Conservation (phyloP, 768 basidiomycete genomes). For the Psilocybe sp. region DNA sequence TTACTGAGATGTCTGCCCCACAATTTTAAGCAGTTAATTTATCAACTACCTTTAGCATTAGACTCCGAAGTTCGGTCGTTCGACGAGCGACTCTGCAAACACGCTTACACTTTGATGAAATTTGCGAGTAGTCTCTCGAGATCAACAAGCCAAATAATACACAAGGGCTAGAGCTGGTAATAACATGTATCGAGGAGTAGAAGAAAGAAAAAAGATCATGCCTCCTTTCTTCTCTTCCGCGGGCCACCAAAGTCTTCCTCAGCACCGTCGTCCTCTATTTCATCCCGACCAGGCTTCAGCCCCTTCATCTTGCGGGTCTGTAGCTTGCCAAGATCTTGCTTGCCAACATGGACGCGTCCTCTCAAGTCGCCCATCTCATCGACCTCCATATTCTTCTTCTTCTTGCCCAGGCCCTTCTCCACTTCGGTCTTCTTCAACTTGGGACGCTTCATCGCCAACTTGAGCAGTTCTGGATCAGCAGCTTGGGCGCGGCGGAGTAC, state of each 20-base stretch:
- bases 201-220: slow-evolving; percentile 1
- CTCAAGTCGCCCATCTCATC: slow-evolving; percentile 98
- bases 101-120: too few relatives aligned
- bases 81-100: too few relatives aligned
- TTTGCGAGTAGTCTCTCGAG: neutral
- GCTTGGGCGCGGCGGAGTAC: slow-evolving; percentile 68
- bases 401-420: slow-evolving; percentile 86
- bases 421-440: slow-evolving; percentile 88
- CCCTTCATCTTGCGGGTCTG: slow-evolving; percentile 98
- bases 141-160: neutral
- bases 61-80: too few relatives aligned
- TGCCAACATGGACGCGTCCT: slow-evolving; percentile 84
- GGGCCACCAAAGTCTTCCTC: slow-evolving; percentile 14
- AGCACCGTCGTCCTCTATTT: slow-evolving; percentile 11
- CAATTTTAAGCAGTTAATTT: too few relatives aligned
- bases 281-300: slow-evolving; percentile 43
- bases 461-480: slow-evolving; percentile 77
- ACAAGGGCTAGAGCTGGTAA: neutral
- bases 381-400: slow-evolving; percentile 91
- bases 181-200: neutral
- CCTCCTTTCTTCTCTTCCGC: slow-evolving; percentile 17
- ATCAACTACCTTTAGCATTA: too few relatives aligned
- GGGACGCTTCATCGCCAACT: slow-evolving; percentile 76
- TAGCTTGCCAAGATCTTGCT: slow-evolving; percentile 82
- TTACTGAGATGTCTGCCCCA: slow-evolving; percentile 40